Evolutionary conservation across 2,329 filamentous ascomycete species (phyloP).

Genomic region (Penicillium olsonii): DNA sequence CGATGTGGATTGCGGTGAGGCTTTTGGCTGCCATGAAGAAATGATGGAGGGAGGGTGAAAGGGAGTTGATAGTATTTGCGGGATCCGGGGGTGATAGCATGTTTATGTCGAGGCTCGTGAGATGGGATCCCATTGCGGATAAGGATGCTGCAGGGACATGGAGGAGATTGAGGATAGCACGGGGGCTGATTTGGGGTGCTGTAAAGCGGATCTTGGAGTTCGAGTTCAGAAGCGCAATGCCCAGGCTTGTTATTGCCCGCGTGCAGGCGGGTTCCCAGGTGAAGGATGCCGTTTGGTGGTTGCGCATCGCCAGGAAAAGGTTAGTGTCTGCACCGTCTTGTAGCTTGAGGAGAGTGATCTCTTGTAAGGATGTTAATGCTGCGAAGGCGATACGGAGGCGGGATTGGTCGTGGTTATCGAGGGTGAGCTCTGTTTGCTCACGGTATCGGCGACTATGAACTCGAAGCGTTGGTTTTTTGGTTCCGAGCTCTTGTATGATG

Average conservation of each 20-base stretch:
- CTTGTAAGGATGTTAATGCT: slow-evolving; percentile 62
- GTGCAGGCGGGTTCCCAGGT: slow-evolving; percentile 65
- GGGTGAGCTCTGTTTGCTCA: slow-evolving; percentile 50
- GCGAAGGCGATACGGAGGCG: slow-evolving; percentile 58
- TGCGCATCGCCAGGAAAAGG: slow-evolving; percentile 54
- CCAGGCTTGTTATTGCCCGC: slow-evolving; percentile 61
- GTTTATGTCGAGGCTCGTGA: slow-evolving; percentile 64
- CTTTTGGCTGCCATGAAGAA: slow-evolving; percentile 62
- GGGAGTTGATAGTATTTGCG: slow-evolving; percentile 57
- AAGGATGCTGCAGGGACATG: slow-evolving; percentile 51
- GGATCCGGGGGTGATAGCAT: slow-evolving; percentile 62
- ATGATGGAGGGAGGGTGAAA: slow-evolving; percentile 59
- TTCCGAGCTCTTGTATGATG: slow-evolving; percentile 23
- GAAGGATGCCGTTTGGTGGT: slow-evolving; percentile 54
- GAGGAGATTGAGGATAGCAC: slow-evolving; percentile 56
- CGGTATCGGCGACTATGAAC: slow-evolving; percentile 34
- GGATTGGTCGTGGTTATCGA: slow-evolving; percentile 52
- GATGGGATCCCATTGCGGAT: slow-evolving; percentile 54
- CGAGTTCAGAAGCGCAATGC: slow-evolving; percentile 58
- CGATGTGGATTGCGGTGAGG: slow-evolving; percentile 64
- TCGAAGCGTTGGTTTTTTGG: slow-evolving; percentile 23
- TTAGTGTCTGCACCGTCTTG: slow-evolving; percentile 61
- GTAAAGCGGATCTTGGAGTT: slow-evolving; percentile 62
- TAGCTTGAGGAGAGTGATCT: slow-evolving; percentile 65
- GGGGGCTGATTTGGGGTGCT: slow-evolving; percentile 63